phyloP scores from a whole-genome alignment of 1,284 basidiomycete genomes.

The Chiua sp. region DNA sequence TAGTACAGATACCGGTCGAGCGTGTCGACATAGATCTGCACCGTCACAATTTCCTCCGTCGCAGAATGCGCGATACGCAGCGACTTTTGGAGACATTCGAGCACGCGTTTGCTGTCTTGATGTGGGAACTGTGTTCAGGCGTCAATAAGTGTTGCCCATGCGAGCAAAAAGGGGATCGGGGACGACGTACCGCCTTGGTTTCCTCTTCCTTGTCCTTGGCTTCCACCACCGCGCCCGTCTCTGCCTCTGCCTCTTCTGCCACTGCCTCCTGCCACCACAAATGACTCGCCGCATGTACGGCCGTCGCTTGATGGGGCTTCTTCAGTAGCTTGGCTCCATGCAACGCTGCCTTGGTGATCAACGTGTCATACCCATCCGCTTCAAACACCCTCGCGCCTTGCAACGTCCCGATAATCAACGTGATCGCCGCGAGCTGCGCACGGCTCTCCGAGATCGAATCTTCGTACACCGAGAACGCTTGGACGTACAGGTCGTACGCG shows the following conservation, averaged over 20 bases:
- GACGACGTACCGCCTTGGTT: slow-evolving; percentile 69
- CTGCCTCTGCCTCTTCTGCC: slow-evolving; percentile 45
- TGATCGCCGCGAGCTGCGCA: slow-evolving; percentile 93
- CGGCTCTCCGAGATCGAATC: slow-evolving; percentile 93
- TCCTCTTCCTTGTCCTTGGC: slow-evolving; percentile 48
- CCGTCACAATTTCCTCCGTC: slow-evolving; percentile 93
- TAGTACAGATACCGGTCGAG: slow-evolving; percentile 95
- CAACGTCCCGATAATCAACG: slow-evolving; percentile 87
- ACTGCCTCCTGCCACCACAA: slow-evolving; percentile 92
- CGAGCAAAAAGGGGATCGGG: no score
- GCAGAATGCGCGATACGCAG: slow-evolving; percentile 94
- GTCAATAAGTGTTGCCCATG: no score
- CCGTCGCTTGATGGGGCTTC: slow-evolving; percentile 95
- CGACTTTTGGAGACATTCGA: slow-evolving; percentile 95
- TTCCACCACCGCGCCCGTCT: slow-evolving; percentile 40
- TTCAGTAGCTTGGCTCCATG: slow-evolving; percentile 94
- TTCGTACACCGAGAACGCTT: slow-evolving; percentile 95
- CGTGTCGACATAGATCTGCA: slow-evolving; percentile 93
- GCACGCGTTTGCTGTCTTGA: slow-evolving; percentile 92
- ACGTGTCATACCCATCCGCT: slow-evolving; percentile 91
- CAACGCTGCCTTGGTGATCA: slow-evolving; percentile 95
- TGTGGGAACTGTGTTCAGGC: slow-evolving; percentile 89
- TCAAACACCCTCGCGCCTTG: slow-evolving; percentile 87
- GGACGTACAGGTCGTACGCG: slow-evolving; percentile 94
- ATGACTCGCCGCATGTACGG: slow-evolving; percentile 94